Conservation (phyloP, 2,329 filamentous ascomycete species). For the Metarhizium humberi region DNA sequence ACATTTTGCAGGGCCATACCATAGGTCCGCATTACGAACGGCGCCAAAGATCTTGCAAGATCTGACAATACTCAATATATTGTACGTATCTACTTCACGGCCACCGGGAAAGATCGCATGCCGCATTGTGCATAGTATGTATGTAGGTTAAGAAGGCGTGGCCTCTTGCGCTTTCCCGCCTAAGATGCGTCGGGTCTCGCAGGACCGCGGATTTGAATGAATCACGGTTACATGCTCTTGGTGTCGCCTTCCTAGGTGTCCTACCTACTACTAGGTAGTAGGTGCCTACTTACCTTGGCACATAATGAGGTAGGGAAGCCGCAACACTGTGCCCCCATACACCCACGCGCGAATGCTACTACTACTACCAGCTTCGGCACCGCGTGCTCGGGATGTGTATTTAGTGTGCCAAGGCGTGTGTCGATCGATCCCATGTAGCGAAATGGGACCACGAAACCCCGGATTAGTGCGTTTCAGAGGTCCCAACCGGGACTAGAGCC, state of each 20-base stretch:
- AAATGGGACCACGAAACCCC: constrained; percentile 4
- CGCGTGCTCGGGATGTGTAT: constrained; percentile 1
- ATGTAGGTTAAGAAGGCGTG: neutral
- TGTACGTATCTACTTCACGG: neutral
- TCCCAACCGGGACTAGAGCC: constrained; percentile 7
- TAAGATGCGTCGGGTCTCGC: neutral
- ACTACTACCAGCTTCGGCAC: neutral
- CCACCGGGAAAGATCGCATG: neutral
- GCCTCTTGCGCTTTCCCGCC: neutral
- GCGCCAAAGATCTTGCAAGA: too few relatives aligned
- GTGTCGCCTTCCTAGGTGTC: neutral
- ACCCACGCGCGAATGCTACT: neutral
- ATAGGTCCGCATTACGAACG: too few relatives aligned
- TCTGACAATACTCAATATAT: too few relatives aligned
- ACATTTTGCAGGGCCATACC: too few relatives aligned
- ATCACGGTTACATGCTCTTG: neutral
- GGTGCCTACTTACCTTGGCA: too few relatives aligned
- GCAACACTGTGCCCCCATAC: too few relatives aligned
- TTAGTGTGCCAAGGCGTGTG: constrained; percentile 5
- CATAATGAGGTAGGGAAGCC: too few relatives aligned
- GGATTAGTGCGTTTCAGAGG: constrained; percentile 14
- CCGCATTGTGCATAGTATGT: neutral
- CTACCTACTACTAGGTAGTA: too few relatives aligned
- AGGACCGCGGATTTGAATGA: neutral
- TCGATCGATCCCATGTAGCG: constrained; percentile 4